These are phyloP conservation scores for Diddensiella caesifluorescens DNA, from an alignment of 805 yeast species.

Conservation along the genomic window DNA sequence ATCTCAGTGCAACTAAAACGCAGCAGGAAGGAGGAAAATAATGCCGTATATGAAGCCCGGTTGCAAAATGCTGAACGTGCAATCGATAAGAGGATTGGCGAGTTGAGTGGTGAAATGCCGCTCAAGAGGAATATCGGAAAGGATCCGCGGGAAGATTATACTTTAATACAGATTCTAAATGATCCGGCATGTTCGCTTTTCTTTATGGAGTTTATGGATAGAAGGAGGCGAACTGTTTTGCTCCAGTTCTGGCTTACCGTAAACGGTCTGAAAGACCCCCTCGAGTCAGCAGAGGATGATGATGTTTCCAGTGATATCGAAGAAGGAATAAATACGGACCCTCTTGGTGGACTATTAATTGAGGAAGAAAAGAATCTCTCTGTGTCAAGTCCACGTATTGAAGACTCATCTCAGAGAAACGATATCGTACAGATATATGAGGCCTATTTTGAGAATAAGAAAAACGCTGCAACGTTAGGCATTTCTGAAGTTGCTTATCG, in stretches of 20 bases:
- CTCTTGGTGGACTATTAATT: constrained; percentile 24
- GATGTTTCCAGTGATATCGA: constrained; percentile 24
- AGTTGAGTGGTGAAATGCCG: constrained; percentile 21
- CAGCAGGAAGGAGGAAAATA: constrained; percentile 32
- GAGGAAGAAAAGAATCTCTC: constrained; percentile 26
- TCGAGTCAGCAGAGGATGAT: constrained; percentile 50
- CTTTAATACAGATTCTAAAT: constrained; percentile 42
- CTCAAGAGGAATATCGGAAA: neutral
- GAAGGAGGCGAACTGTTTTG: constrained; percentile 39
- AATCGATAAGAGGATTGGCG: constrained; percentile 30
- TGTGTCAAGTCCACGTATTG: no score
- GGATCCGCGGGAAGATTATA: constrained; percentile 28
- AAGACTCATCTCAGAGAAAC: constrained; percentile 40
- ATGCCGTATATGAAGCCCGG: constrained; percentile 29
- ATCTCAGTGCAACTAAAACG: constrained; percentile 45
- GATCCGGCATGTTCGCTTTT: constrained; percentile 45
- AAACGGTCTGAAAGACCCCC: constrained; percentile 65
- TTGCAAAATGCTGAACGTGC: constrained; percentile 30
- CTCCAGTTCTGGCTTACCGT: constrained; percentile 65
- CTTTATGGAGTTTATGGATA: constrained; percentile 54
- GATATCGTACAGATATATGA: constrained; percentile 50
- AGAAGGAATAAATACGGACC: constrained; percentile 19
- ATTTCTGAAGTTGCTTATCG: constrained; percentile 11
- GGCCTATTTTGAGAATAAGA: constrained; percentile 36
- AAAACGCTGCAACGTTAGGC: neutral